Evolutionary conservation across 768 basidiomycete genomes (phyloP).

Genomic region (Boletus subcaerulescens): DNA sequence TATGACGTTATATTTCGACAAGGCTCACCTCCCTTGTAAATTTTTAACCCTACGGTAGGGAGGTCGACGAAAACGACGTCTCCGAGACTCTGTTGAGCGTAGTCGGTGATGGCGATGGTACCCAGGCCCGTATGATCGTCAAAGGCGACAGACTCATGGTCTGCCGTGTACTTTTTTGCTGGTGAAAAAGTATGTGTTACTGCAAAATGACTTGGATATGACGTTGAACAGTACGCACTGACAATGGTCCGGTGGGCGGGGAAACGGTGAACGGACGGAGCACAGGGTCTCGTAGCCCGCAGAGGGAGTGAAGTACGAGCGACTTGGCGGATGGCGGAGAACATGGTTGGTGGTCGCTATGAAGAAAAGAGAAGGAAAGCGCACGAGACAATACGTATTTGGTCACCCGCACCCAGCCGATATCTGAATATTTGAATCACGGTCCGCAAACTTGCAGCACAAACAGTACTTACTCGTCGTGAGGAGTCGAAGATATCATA

Average conservation of each 20-base stretch:
- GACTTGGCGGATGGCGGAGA: constrained; percentile 10
- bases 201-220: background rate
- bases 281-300: background rate
- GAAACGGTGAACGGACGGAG: background rate
- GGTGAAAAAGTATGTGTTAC: background rate
- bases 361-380: constrained; percentile 58
- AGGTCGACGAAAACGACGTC: constrained; percentile 98
- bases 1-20: background rate
- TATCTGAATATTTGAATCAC: too few species aligned
- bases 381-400: background rate
- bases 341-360: too few species aligned
- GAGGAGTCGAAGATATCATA: too few species aligned
- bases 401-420: too few species aligned
- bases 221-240: constrained; percentile 17
- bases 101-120: constrained; percentile 82
- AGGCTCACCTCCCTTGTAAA: constrained; percentile 72
- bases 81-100: constrained; percentile 88
- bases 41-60: constrained; percentile 56
- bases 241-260: constrained; percentile 21
- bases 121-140: constrained; percentile 78
- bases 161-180: constrained; percentile 62
- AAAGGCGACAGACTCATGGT: constrained; percentile 84
- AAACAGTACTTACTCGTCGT: too few species aligned
- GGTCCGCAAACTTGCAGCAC: too few species aligned
- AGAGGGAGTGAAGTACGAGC: constrained; percentile 11